These are phyloP conservation scores for Trichophyton simii DNA, from an alignment of 2,329 filamentous ascomycete genomes.

Conservation along the genomic window DNA sequence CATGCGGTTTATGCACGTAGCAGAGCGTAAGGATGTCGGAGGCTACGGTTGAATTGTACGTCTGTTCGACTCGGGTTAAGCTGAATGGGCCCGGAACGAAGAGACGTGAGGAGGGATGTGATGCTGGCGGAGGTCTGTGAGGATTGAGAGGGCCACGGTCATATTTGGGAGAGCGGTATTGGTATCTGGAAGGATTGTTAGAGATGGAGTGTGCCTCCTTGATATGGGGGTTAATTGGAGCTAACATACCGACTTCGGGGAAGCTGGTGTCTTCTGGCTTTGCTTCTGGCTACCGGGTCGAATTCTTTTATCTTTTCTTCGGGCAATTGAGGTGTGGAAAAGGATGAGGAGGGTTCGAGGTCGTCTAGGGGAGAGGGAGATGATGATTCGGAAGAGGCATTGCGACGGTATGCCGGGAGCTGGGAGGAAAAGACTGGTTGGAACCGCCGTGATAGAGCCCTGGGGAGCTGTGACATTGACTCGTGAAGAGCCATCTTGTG, in stretches of 20 bases:
- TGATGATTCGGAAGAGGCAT: constrained; percentile 34
- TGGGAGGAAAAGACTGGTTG: constrained; percentile 22
- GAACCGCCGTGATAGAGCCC: constrained; percentile 26
- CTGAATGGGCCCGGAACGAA: constrained; percentile 88
- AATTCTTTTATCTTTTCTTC: constrained; percentile 36
- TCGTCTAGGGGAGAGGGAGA: constrained; percentile 26
- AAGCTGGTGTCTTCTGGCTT: constrained; percentile 30
- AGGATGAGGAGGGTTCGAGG: constrained; percentile 38
- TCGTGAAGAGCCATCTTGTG: constrained; percentile 29
- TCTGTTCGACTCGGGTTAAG: constrained; percentile 74
- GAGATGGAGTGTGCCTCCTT: too few species aligned
- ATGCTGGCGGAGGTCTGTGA: constrained; percentile 73
- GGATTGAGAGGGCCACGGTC: constrained; percentile 88
- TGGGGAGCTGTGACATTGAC: constrained; percentile 28
- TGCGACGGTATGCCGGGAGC: constrained; percentile 29
- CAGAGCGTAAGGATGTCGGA: constrained; percentile 78
- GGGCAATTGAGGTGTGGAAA: constrained; percentile 27
- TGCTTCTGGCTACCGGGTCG: constrained; percentile 38
- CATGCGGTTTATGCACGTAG: constrained; percentile 76
- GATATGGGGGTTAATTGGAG: too few species aligned
- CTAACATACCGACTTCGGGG: constrained; percentile 43
- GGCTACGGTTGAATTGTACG: constrained; percentile 74
- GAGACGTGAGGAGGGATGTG: constrained; percentile 74
- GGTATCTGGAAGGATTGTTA: constrained; percentile 51
- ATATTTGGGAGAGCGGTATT: constrained; percentile 89